A percentile compares a stretch with the other conserved stretches of the same genome.
Evolutionary conservation across 73 alveolate genomes (phyloP).

Genomic region (Effrenium voratum): DNA sequence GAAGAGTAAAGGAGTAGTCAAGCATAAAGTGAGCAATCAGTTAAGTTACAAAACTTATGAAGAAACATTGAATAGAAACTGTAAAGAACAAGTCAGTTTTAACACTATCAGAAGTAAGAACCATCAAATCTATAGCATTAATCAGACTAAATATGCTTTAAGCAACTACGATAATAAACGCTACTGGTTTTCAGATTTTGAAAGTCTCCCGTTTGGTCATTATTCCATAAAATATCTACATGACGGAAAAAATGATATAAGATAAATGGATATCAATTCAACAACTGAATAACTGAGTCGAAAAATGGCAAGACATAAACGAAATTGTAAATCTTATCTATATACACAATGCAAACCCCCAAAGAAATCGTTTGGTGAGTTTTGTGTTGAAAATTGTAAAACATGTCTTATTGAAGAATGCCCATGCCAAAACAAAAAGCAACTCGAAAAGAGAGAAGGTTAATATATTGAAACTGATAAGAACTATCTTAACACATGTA

Average conservation of each 20-base stretch:
- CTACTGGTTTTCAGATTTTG: not conserved
- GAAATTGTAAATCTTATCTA: not conserved
- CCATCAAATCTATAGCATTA: not conserved
- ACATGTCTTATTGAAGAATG: not conserved
- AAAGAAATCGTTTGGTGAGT: not conserved
- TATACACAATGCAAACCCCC: not conserved
- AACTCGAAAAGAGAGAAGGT: not conserved
- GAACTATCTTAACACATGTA: not conserved
- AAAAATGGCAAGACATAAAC: conserved; percentile 19
- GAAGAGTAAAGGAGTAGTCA: not conserved
- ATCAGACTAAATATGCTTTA: not conserved
- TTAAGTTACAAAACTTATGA: not conserved
- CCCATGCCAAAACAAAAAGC: not conserved
- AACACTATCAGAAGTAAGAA: conserved; percentile 28
- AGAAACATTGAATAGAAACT: not conserved
- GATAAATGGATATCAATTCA: not conserved
- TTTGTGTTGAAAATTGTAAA: not conserved
- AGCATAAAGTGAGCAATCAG: not conserved
- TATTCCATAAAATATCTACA: not conserved
- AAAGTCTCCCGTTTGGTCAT: conserved; percentile 21
- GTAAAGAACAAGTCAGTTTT: not conserved
- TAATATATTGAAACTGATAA: not conserved
- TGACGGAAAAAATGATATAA: not conserved
- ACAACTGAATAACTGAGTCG: not conserved
- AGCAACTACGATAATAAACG: conserved; percentile 6